Base-by-base conservation (phyloP, 352 stramenopile genomes). In the Elongisporangium anandrum region DNA sequence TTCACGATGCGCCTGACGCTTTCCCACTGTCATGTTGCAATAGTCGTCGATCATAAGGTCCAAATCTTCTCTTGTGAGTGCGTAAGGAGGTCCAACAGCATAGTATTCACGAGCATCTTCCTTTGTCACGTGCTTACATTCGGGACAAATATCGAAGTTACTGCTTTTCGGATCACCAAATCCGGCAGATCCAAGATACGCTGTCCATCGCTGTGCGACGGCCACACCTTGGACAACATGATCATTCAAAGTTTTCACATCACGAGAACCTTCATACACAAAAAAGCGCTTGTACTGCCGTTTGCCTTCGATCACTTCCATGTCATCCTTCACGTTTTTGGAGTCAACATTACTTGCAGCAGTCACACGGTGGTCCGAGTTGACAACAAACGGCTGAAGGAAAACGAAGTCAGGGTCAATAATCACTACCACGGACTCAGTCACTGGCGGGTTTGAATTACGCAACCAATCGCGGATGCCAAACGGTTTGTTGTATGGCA, bases 281-380 rank as follows among this genome's bases (percentile, higher is more conserved):
- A 88, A 90, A 56, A 93, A 91, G 23, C 62, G 74, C 62, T 95
- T 95, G 66, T 92, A 89, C 59, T 91, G 79, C 13, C 79, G 77
- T 49, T 92, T 72, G 4, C 85, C 85, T 59, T 90, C 73, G 17
- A 95, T 60, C 3, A 95, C 77, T 54, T 93, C 81, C 0, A 62
- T 58, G 49, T 90, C 66, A 19, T 65, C 60, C n/a, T 77, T 60
- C 57, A 88, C 78, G 56, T 91, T 76, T 26, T 83, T 62, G 9
- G 79, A 86, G 59, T 92, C 68, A 13, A 85, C 81, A 23, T 67
- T 66, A 15, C 73, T 79, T 0, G 69, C 72, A 15, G 61, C 63
- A 4, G 80, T 81, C n/a, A 95, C 70, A 10, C 83, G 81, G 21
- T 75, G 70, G 8, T 66, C 69, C 48, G 68, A 73, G 63, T 90